Evolutionary conservation across 306 rosid species (phyloP).

Genomic region (Abrus pulchellus): DNA sequence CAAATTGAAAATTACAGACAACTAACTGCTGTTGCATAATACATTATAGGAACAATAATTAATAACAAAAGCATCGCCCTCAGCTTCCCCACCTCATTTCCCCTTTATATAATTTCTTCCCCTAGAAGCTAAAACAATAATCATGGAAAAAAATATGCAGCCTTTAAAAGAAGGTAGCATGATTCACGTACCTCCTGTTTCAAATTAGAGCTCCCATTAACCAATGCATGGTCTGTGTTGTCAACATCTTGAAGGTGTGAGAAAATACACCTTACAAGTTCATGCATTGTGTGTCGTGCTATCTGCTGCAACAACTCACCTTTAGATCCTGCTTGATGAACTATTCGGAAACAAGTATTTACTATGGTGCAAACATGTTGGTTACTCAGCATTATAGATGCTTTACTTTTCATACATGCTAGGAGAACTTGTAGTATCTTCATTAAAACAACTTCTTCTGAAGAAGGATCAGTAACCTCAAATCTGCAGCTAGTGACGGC

Average conservation of each 20-base stretch:
- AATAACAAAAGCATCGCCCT: neutral
- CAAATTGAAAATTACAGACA: slow-evolving; percentile 13
- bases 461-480: slow-evolving; percentile 94
- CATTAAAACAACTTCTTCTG: slow-evolving; percentile 93
- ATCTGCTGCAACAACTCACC: slow-evolving; percentile 93
- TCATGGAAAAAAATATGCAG: slow-evolving; percentile 30
- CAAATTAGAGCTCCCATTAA: slow-evolving; percentile 65
- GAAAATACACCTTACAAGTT: slow-evolving; percentile 90
- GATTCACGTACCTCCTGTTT: slow-evolving; percentile 67
- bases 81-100: neutral
- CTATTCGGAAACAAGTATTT: slow-evolving; percentile 95
- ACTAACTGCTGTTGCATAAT: slow-evolving; percentile 35
- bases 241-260: slow-evolving; percentile 93
- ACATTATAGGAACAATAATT: slow-evolving; percentile 39
- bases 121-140: slow-evolving; percentile 34
- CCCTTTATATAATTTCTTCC: slow-evolving; percentile 32
- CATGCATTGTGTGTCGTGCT: slow-evolving; percentile 94
- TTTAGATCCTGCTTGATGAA: slow-evolving; percentile 94
- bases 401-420: slow-evolving; percentile 98
- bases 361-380: slow-evolving; percentile 98
- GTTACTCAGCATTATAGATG: slow-evolving; percentile 90
- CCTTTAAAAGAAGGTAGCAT: slow-evolving; percentile 33
- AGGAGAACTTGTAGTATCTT: slow-evolving; percentile 96
- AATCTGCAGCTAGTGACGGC: slow-evolving; percentile 97
- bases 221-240: slow-evolving; percentile 70